Evolutionary conservation across 2,329 filamentous ascomycete species (phyloP), one percentile per base, ranked within the genome.

Genomic region (Colletotrichum sp.): DNA sequence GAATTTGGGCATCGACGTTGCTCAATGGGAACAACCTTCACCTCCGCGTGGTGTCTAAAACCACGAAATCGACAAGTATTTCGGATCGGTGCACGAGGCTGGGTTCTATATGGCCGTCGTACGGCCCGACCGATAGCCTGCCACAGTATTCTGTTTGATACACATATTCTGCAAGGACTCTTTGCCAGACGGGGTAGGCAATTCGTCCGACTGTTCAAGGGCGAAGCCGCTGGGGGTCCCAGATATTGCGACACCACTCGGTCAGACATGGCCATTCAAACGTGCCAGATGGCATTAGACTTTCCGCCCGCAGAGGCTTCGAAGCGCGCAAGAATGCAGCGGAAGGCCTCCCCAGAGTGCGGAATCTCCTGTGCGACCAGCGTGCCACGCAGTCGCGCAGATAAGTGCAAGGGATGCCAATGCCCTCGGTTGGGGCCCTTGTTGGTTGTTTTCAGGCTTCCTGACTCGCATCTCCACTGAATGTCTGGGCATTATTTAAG

Each of bases 381-480:
- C 49, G 44, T 68, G 65, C 55, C 52, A 60, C 16, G 32, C 55
- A 34, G 65, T 9, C 30, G 18, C 44, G 44, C 44, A 52, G n/a
- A 52, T 52, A 52, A 52, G n/a, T 52, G n/a, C 65, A 68, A 57
- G 65, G 65, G 65, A 57, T 16, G 21, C 10, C n/a, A 24, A 52
- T 36, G 18, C 13, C 28, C 49, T 24, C 9, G 12, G 52, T 13
- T 44, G 7, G 44, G 30, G 44, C 69, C 69, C 30, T 71, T 9
- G 60, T 44, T 57, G 16, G 21, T 36, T 26, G 13, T 16, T 59
- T 57, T 16, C 30, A 24, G 69, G 69, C 30, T 32, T 66, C 34
- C 60, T 71, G 69, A 71, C 69, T 71, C 69, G 69, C 21, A 30
- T 34, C 69, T 21, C 69, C 69, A 66, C 69, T 12, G 30, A n/a